These are phyloP conservation scores for Glebionis coronaria DNA, from an alignment of 129 eudicot genomes.

Conservation along the genomic window DNA sequence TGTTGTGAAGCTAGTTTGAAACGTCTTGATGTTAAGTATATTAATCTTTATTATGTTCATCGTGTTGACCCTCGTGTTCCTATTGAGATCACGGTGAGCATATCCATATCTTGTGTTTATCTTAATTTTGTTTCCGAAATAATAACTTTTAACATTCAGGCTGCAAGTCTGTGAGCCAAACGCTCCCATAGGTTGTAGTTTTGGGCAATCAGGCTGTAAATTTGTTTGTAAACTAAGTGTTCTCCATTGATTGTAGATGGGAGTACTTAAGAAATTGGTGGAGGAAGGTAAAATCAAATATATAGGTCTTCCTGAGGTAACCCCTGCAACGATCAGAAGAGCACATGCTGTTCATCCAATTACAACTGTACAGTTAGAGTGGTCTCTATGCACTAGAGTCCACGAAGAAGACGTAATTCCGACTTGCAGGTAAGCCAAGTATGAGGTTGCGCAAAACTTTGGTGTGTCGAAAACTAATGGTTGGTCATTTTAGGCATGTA, in stretches of 20 bases:
- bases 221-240: neutral
- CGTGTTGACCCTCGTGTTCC: slow-evolving; percentile 39
- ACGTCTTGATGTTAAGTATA: slow-evolving; percentile 41
- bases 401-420: slow-evolving; percentile 34
- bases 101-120: neutral
- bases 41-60: slow-evolving; percentile 41
- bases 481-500: neutral
- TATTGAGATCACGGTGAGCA: slow-evolving; percentile 42
- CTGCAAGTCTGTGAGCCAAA: no score
- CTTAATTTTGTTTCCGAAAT: neutral
- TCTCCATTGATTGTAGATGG: slow-evolving; percentile 30
- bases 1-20: slow-evolving; percentile 46
- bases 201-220: no score
- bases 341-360: slow-evolving; percentile 51
- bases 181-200: no score
- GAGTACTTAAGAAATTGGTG: slow-evolving; percentile 41
- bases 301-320: slow-evolving; percentile 44
- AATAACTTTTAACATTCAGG: no score
- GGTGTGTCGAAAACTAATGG: neutral
- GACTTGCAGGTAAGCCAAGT: slow-evolving; percentile 38
- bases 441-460: neutral
- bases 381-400: slow-evolving; percentile 43
- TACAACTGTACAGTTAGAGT: slow-evolving; percentile 41
- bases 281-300: slow-evolving; percentile 47
- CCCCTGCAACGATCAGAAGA: slow-evolving; percentile 45